phyloP scores from a whole-genome alignment of 345 rosid genomes.

The Arabidopsis arenosa region DNA sequence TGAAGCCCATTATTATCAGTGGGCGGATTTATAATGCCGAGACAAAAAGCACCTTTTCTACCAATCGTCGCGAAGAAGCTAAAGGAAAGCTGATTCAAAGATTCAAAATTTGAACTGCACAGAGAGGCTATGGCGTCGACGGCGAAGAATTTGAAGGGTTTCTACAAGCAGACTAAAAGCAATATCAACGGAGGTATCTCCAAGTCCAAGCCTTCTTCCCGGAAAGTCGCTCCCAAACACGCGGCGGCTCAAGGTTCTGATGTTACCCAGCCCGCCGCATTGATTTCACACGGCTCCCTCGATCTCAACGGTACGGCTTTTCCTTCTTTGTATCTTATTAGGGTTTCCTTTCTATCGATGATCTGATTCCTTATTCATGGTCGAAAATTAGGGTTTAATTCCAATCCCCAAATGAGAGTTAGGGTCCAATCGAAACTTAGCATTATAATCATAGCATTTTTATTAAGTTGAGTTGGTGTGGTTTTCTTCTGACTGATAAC shows the following conservation, averaged over 20 bases:
- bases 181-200: slow-evolving; percentile 46
- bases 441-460: neutral
- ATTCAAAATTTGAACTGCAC: slow-evolving; percentile 47
- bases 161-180: slow-evolving; percentile 66
- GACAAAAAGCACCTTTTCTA: neutral
- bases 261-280: slow-evolving; percentile 54
- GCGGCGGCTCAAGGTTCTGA: slow-evolving; percentile 54
- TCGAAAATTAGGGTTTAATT: slow-evolving; percentile 29
- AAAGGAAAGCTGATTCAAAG: slow-evolving; percentile 36
- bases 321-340: neutral
- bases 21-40: neutral
- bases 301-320: slow-evolving; percentile 56
- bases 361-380: neutral
- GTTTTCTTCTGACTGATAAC: no score
- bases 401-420: neutral
- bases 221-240: slow-evolving; percentile 46
- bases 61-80: slow-evolving; percentile 34
- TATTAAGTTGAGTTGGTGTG: no score
- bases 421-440: neutral
- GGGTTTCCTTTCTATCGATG: neutral
- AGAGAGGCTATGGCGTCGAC: slow-evolving; percentile 50
- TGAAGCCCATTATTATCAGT: slow-evolving; percentile 24
- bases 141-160: slow-evolving; percentile 62
- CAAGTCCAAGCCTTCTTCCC: slow-evolving; percentile 49
- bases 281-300: slow-evolving; percentile 58